Evolutionary conservation across 179 eudicot genomes (phyloP).

Genomic region (Patellifolia procumbens): DNA sequence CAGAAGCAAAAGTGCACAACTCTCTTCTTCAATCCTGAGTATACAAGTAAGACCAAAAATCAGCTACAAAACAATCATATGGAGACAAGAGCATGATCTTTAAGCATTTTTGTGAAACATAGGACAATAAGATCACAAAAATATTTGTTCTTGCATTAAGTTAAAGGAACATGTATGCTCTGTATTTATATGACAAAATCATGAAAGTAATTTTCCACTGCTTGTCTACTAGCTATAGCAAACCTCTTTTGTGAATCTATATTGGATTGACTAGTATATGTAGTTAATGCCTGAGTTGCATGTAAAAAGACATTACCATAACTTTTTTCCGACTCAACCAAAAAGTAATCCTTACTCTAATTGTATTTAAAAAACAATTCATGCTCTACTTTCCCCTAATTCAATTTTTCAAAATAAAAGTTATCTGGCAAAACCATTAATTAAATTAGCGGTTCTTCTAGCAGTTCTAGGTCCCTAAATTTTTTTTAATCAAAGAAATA

Average conservation of each 20-base stretch:
- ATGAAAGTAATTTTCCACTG: background rate
- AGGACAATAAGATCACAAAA: background rate
- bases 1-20: background rate
- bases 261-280: background rate
- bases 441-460: no score
- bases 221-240: background rate
- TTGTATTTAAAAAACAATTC: no score
- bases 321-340: no score
- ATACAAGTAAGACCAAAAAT: slow-evolving; percentile 4
- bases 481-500: no score
- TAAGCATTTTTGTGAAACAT: background rate
- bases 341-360: no score
- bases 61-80: background rate
- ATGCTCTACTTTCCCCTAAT: no score
- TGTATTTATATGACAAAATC: background rate
- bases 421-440: no score
- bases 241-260: slow-evolving; percentile 6
- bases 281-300: slow-evolving; percentile 5
- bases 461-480: no score
- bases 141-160: background rate
- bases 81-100: slow-evolving; percentile 1
- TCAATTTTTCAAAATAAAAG: no score
- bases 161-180: background rate
- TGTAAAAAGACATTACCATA: background rate
- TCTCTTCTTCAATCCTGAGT: background rate